These are phyloP conservation scores for Silene conica DNA, from an alignment of 148 eudicot genomes.

Conservation along the genomic window DNA sequence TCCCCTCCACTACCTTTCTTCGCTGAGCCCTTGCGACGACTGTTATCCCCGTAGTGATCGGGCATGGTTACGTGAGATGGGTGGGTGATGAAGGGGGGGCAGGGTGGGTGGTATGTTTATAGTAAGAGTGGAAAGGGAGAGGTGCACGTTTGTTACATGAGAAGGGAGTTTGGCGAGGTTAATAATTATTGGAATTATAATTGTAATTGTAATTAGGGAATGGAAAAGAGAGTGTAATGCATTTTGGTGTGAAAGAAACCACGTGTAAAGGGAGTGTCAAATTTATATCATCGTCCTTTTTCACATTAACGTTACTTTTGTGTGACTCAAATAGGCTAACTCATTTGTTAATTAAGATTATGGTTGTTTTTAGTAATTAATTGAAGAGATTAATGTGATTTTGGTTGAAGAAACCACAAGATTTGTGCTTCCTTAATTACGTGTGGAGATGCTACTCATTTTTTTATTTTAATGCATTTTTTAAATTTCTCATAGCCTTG, in stretches of 20 bases:
- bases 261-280: conserved; percentile 39
- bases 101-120: conserved; percentile 17
- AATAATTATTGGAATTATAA: conserved; percentile 24
- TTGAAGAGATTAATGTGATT: too few relatives aligned
- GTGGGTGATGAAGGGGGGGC: too few relatives aligned
- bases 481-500: conserved; percentile 7
- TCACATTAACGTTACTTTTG: not conserved
- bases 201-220: conserved; percentile 6
- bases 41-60: conserved; percentile 16
- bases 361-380: too few relatives aligned
- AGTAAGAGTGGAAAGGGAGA: conserved; percentile 11
- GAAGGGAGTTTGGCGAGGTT: conserved; percentile 32
- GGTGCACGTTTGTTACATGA: conserved; percentile 51
- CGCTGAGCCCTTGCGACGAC: conserved; percentile 28
- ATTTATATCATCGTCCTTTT: not conserved
- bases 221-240: conserved; percentile 26
- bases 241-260: conserved; percentile 41
- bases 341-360: conserved; percentile 10
- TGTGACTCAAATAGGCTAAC: not conserved
- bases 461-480: not conserved
- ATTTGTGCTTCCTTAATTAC: conserved; percentile 52
- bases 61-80: conserved; percentile 18
- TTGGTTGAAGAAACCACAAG: conserved; percentile 46
- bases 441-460: conserved; percentile 29
- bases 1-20: conserved; percentile 8